Evolutionary conservation across 1,284 basidiomycete genomes (phyloP).

Genomic region (Ceratobasidium sp.): DNA sequence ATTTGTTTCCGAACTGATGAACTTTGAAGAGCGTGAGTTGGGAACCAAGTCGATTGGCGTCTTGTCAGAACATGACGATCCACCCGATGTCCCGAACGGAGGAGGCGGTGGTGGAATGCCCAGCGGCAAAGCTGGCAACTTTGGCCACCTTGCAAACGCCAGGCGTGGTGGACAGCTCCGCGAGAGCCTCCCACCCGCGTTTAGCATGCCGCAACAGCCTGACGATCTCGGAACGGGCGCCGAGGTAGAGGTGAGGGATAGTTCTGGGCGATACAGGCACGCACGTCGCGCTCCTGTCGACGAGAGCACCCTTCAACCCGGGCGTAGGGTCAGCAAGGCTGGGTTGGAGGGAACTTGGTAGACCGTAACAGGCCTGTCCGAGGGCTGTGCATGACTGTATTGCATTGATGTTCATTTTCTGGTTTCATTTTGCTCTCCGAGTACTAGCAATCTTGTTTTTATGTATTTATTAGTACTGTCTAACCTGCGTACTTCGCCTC

Average conservation of each 20-base stretch:
- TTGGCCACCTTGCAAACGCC: conserved; percentile 36
- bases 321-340: conserved; percentile 86
- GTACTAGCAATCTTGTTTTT: not conserved
- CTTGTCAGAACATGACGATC: not conserved
- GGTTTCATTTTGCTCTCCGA: not conserved
- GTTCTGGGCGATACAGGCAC: conserved; percentile 81
- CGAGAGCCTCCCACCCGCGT: conserved; percentile 40
- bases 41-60: conserved; percentile 82
- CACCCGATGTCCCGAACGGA: not conserved
- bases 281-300: conserved; percentile 83
- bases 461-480: conserved; percentile 35
- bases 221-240: conserved; percentile 58
- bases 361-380: conserved; percentile 2
- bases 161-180: conserved; percentile 33
- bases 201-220: conserved; percentile 36
- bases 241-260: conserved; percentile 85
- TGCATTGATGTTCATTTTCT: not conserved
- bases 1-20: conserved; percentile 96
- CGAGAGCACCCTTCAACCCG: conserved; percentile 83
- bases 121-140: conserved; percentile 45
- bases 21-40: conserved; percentile 89
- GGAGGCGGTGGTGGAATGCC: conserved; percentile 42
- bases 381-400: conserved; percentile 1
- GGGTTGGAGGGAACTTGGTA: conserved; percentile 69
- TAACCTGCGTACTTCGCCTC: not conserved